Conservation (phyloP, 768 basidiomycete genomes). For the Suillus sp. region DNA sequence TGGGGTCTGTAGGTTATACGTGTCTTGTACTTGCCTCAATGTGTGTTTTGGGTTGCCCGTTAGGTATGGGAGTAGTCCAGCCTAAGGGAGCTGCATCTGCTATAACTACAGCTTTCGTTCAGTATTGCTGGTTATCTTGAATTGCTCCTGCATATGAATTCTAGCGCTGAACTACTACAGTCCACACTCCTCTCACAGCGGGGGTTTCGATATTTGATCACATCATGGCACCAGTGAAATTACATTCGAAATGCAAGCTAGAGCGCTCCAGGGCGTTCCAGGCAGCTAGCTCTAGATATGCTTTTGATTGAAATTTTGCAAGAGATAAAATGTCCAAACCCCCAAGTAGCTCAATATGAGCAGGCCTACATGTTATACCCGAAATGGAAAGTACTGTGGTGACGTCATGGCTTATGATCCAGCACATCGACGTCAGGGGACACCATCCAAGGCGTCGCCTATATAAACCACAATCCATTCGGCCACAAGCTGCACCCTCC, state of each 20-base stretch:
- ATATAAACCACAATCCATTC: slow-evolving; percentile 12
- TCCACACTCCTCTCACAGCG: too few relatives aligned
- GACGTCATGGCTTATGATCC: neutral
- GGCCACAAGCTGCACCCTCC: neutral
- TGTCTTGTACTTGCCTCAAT: slow-evolving; percentile 4
- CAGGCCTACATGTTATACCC: neutral
- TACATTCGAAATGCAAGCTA: too few relatives aligned
- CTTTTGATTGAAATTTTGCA: too few relatives aligned
- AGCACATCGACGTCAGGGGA: slow-evolving; percentile 2
- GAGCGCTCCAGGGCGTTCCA: too few relatives aligned
- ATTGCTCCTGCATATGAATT: neutral
- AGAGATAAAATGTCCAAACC: too few relatives aligned
- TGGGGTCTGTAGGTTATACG: neutral
- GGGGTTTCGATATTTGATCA: too few relatives aligned
- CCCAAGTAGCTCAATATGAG: too few relatives aligned
- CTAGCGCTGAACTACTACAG: too few relatives aligned
- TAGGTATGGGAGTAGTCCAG: too few relatives aligned
- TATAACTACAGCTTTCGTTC: neutral
- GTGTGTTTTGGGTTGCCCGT: neutral
- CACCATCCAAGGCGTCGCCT: neutral
- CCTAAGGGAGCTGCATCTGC: neutral
- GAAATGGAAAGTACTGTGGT: neutral
- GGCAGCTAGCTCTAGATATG: too few relatives aligned
- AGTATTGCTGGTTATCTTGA: neutral
- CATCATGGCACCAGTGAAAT: too few relatives aligned